Evolutionary conservation across 2,329 filamentous ascomycete species (phyloP).

Genomic region (Alternaria incomplexa): DNA sequence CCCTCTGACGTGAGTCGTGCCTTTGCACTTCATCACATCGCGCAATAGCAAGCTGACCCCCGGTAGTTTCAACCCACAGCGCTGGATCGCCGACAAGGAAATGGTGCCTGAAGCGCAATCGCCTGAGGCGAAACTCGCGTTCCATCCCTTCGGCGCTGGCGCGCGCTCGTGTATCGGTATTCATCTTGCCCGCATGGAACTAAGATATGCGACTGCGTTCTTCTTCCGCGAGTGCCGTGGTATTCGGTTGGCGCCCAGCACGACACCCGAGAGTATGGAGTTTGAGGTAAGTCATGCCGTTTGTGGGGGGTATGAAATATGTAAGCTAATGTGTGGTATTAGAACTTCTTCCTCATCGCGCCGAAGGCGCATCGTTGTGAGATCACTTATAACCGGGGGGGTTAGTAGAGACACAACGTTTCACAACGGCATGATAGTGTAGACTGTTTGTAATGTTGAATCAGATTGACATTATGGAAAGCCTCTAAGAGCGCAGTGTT

Average conservation of each 20-base stretch:
- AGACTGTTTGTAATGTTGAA: not conserved
- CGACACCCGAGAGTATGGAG: conserved; percentile 51
- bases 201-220: conserved; percentile 58
- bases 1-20: conserved; percentile 30
- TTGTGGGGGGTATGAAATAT: too few species aligned
- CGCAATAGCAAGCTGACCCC: not conserved
- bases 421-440: not conserved
- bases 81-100: conserved; percentile 38
- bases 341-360: conserved; percentile 53
- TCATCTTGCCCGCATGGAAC: conserved; percentile 68
- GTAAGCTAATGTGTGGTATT: not conserved
- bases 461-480: not conserved
- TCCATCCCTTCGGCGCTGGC: conserved; percentile 73
- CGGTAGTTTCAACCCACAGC: conserved; percentile 42
- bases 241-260: conserved; percentile 29
- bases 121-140: conserved; percentile 57
- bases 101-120: conserved; percentile 31
- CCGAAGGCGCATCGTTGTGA: conserved; percentile 53
- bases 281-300: conserved; percentile 30
- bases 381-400: conserved; percentile 32
- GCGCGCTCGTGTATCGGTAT: conserved; percentile 72
- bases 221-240: conserved; percentile 59
- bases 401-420: fast-evolving
- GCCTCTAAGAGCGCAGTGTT: not conserved
- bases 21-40: fast-evolving